These are phyloP conservation scores for Debaryomyces tyrocola DNA, from an alignment of 805 yeast species.

Conservation along the genomic window DNA sequence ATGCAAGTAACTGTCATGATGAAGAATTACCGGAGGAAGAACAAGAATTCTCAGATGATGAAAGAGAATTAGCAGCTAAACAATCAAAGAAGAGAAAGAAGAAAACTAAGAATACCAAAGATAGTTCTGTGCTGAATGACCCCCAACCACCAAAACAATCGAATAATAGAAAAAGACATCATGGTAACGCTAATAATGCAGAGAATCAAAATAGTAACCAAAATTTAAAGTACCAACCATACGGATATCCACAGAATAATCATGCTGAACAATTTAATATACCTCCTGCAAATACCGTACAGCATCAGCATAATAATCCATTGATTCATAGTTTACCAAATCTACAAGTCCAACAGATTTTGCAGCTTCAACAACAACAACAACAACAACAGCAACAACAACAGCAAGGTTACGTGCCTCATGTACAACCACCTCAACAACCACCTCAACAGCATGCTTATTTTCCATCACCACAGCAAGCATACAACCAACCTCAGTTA, in stretches of 20 bases:
- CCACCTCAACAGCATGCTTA: background rate
- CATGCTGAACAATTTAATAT: constrained; percentile 8
- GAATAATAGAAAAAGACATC: constrained; percentile 12
- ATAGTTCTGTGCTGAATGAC: constrained; percentile 7
- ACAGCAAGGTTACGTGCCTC: constrained; percentile 1
- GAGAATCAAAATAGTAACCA: constrained; percentile 6
- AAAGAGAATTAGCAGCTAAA: constrained; percentile 73
- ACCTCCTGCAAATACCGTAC: constrained; percentile 1
- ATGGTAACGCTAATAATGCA: constrained; percentile 7
- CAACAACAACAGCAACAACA: constrained; percentile 6
- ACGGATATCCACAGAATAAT: constrained; percentile 18
- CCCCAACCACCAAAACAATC: constrained; percentile 5
- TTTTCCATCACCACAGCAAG: background rate
- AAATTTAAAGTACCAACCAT: constrained; percentile 18
- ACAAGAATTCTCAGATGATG: constrained; percentile 95
- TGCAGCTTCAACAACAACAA: constrained; percentile 15
- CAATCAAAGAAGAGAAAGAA: constrained; percentile 58
- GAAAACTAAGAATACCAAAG: constrained; percentile 44
- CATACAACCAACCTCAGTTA: background rate
- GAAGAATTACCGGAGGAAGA: constrained; percentile 93
- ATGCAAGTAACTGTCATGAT: constrained; percentile 92
- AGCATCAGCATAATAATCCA: constrained; percentile 1
- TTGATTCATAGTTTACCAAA: constrained; percentile 1
- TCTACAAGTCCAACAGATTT: constrained; percentile 8
- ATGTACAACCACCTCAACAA: background rate